Evolutionary conservation across 129 eudicot species (phyloP).

Genomic region (Erigeron canadensis): DNA sequence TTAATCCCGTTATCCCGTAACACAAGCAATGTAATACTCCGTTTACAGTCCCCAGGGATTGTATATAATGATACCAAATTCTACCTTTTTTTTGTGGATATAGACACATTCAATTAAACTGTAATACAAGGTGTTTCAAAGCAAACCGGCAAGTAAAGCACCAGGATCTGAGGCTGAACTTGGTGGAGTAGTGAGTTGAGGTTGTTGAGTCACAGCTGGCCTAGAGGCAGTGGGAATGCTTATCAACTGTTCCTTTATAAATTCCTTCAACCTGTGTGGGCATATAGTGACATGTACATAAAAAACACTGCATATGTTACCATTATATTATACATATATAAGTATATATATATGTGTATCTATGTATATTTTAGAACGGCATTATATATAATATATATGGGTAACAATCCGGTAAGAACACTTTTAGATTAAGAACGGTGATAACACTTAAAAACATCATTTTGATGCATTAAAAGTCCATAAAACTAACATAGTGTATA

Average conservation of each 20-base stretch:
- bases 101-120: conserved; percentile 4
- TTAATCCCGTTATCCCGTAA: not conserved
- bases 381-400: too few relatives aligned
- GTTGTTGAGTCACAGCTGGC: conserved; percentile 47
- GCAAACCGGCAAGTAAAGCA: conserved; percentile 83
- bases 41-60: not conserved
- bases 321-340: not conserved
- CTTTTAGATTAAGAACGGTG: too few relatives aligned
- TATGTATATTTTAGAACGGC: too few relatives aligned
- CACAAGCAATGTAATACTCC: not conserved
- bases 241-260: conserved; percentile 74
- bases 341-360: not conserved
- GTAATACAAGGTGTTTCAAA: conserved; percentile 29
- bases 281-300: conserved; percentile 4
- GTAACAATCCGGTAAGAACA: too few relatives aligned
- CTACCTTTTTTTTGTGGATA: not conserved
- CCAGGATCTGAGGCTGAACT: conserved; percentile 70
- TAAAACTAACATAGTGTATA: too few relatives aligned
- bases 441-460: too few relatives aligned
- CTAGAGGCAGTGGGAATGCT: conserved; percentile 58
- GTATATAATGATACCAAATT: not conserved
- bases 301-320: conserved; percentile 11
- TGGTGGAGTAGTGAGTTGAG: conserved; percentile 43
- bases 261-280: conserved; percentile 66
- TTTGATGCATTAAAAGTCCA: too few relatives aligned